Conservation (phyloP, 495 filamentous ascomycete genomes). For the Penicillium ochrochloron region DNA sequence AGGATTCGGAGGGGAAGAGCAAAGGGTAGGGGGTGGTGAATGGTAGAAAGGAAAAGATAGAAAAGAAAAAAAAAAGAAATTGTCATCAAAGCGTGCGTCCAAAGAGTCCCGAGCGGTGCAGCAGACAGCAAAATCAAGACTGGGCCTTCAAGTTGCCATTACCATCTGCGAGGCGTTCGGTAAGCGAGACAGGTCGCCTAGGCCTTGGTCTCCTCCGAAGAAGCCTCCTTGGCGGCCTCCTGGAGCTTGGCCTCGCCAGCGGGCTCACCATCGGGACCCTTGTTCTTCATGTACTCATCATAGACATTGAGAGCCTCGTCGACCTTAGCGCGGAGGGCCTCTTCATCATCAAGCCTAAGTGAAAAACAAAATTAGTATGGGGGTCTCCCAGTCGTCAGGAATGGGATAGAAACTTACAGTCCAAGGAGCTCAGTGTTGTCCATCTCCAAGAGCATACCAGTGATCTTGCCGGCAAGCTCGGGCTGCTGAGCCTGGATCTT, state of each 20-base stretch:
- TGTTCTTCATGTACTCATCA: slow-evolving; percentile 95
- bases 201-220: slow-evolving; percentile 54
- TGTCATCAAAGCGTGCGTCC: slow-evolving; percentile 53
- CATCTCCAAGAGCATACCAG: slow-evolving; percentile 99
- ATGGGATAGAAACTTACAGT: slow-evolving; percentile 71
- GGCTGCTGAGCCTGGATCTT: slow-evolving; percentile 95
- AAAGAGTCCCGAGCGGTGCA: slow-evolving; percentile 39
- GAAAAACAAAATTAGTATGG: slow-evolving; percentile 32
- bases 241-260: slow-evolving; percentile 48
- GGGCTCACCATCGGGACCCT: slow-evolving; percentile 47
- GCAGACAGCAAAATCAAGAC: slow-evolving; percentile 4
- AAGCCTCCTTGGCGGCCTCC: slow-evolving; percentile 49
- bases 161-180: slow-evolving; percentile 19
- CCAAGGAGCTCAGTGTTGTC: slow-evolving; percentile 90
- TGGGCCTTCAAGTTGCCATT: not conserved
- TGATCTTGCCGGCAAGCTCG: slow-evolving; percentile 97
- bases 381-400: slow-evolving; percentile 7
- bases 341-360: slow-evolving; percentile 84
- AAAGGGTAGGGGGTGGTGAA: slow-evolving; percentile 23
- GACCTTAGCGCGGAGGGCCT: slow-evolving; percentile 89
- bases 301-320: slow-evolving; percentile 96
- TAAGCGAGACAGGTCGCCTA: slow-evolving; percentile 39
- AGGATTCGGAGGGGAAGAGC: slow-evolving; percentile 43
- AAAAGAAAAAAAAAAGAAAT: slow-evolving; percentile 36
- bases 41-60: slow-evolving; percentile 34